These are phyloP conservation scores for Fusarium transvaalense DNA, from an alignment of 2,329 filamentous ascomycete species.

Conservation along the genomic window DNA sequence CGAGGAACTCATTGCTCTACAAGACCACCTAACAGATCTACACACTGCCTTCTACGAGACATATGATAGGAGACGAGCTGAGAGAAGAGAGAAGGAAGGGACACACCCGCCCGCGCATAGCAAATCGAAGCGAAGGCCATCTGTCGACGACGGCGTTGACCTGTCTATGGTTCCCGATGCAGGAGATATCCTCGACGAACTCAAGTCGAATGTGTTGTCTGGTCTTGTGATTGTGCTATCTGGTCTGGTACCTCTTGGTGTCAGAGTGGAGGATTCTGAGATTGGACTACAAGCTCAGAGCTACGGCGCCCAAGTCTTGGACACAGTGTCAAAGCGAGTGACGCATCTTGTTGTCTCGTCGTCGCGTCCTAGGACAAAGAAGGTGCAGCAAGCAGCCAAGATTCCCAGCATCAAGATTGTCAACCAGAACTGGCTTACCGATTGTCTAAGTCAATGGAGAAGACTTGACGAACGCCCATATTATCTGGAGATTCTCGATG, in stretches of 20 bases:
- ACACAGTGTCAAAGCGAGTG: conserved; percentile 70
- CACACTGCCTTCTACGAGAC: conserved; percentile 86
- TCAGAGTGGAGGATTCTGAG: conserved; percentile 84
- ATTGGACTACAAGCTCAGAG: conserved; percentile 87
- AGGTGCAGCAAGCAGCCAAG: conserved; percentile 87
- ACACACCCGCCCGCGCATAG: conserved; percentile 54
- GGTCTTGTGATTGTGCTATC: conserved; percentile 88
- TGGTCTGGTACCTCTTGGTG: conserved; percentile 86
- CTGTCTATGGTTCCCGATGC: conserved; percentile 80
- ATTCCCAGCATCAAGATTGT: conserved; percentile 90
- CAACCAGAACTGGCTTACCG: conserved; percentile 87
- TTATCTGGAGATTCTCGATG: conserved; percentile 78
- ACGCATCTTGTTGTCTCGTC: conserved; percentile 82
- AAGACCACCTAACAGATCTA: conserved; percentile 79
- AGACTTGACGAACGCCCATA: conserved; percentile 83
- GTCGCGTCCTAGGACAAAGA: conserved; percentile 82
- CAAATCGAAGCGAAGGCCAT: conserved; percentile 49
- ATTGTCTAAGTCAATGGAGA: conserved; percentile 87
- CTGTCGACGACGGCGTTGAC: conserved; percentile 59
- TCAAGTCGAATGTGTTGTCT: conserved; percentile 82
- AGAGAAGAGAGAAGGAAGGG: conserved; percentile 53
- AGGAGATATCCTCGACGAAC: conserved; percentile 81
- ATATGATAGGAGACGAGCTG: conserved; percentile 72
- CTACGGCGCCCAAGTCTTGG: conserved; percentile 79
- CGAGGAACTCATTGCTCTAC: conserved; percentile 80